Conservation (phyloP, 148 eudicot genomes). For the Oxyria digyna region DNA sequence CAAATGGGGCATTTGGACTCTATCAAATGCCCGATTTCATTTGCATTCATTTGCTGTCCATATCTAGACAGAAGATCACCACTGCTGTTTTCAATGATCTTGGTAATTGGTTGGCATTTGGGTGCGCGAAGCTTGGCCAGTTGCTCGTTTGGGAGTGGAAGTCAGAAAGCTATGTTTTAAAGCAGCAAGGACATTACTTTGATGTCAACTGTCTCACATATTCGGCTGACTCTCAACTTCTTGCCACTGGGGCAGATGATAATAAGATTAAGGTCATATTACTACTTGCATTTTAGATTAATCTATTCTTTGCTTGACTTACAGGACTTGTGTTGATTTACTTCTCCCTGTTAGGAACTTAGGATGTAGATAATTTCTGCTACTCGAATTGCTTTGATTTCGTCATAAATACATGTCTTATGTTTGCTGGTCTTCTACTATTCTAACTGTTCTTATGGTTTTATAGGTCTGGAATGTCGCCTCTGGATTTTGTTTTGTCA, state of each 20-base stretch:
- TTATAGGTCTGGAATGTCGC: constrained; percentile 91
- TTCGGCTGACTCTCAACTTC: constrained; percentile 88
- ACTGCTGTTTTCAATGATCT: constrained; percentile 74
- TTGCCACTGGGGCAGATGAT: constrained; percentile 99
- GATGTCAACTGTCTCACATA: constrained; percentile 93
- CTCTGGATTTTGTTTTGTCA: constrained; percentile 84
- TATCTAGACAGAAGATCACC: constrained; percentile 78
- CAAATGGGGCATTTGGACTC: constrained; percentile 83
- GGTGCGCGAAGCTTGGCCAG: constrained; percentile 95
- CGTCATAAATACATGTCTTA: background rate
- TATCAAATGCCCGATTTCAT: constrained; percentile 94
- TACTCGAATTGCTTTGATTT: background rate
- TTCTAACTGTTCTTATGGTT: no score
- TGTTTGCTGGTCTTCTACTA: no score
- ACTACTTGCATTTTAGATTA: background rate
- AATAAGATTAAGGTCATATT: constrained; percentile 83
- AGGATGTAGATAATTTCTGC: background rate
- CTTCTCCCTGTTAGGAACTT: no score
- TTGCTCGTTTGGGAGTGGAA: constrained; percentile 99
- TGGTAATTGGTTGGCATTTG: constrained; percentile 93
- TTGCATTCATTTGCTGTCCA: constrained; percentile 75
- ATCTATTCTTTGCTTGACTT: background rate
- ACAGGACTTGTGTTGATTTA: background rate
- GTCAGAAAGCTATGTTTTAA: constrained; percentile 85
- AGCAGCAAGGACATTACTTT: constrained; percentile 97